Base-by-base conservation (phyloP, 2,329 filamentous ascomycete genomes). In the Trichoderma koningii region DNA sequence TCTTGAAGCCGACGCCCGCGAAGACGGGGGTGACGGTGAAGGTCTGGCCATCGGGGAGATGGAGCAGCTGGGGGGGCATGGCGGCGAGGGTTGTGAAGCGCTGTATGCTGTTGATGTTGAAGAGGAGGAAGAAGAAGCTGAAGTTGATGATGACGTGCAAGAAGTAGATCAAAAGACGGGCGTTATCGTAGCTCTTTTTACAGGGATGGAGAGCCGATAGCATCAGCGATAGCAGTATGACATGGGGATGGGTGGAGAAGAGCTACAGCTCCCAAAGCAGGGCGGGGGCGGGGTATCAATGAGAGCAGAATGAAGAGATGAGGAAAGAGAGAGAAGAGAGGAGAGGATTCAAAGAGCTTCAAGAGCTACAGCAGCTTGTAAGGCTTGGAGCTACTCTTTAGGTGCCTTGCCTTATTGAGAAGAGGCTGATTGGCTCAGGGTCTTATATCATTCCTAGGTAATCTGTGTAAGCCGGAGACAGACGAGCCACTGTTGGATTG, bases 1-100 rank as follows among this genome's bases (percentile, higher is more conserved):
- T 86, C 76, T 93, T 95, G 87, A 97, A 97, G 72, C 89, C 91
- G 64, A 95, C 83, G 38, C 94, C 94, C n/a, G 91, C 92, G 75
- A 97, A 97, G 28, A 97, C 92, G 0, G 93, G 91, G 15, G 87
- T 87, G 38, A 96, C 90, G 3, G 88, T 89, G 73, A 95, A 85
- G 69, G 84, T 89, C 78, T 95, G 92, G 73, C 93, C 94, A 78
- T 97, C 96, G 55, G 94, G 94, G 70, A 98, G 82, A 76, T 90
- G 85, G 66, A 93, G 82, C 53, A 85, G 75, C 66, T 79, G 74
- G 45, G 77, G 75, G 55, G 75, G 68, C 78, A 79, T 80, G 65
- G 59, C 28, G 60, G 55, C 26, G 42, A 4, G 23, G 5, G 41
- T 6, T 30, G 19, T 26, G 5, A 38, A 5, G 34, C 3, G 12